These are phyloP conservation scores for Phialophora chinensis DNA, from an alignment of 2,329 filamentous ascomycete species.

Conservation along the genomic window DNA sequence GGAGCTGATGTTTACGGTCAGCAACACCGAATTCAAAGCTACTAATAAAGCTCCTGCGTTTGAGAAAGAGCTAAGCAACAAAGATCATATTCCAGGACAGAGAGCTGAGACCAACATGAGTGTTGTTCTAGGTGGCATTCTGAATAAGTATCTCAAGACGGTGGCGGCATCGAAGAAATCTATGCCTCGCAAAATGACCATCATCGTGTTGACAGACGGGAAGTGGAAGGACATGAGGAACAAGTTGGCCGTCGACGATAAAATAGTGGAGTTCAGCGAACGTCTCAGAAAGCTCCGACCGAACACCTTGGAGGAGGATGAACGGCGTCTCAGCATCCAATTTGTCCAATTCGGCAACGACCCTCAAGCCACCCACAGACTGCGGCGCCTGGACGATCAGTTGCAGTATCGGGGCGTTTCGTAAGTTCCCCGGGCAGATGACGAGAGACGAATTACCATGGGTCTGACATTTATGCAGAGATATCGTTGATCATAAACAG, in stretches of 20 bases:
- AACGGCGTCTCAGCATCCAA: slow-evolving; percentile 40
- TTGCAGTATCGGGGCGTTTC: not conserved
- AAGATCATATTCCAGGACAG: not conserved
- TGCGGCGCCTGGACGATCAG: slow-evolving; percentile 32
- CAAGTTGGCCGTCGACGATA: not conserved
- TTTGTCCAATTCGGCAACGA: slow-evolving; percentile 44
- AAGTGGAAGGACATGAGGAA: slow-evolving; percentile 26
- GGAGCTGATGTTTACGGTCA: slow-evolving; percentile 39
- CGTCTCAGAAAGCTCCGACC: slow-evolving; percentile 16
- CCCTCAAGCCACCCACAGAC: slow-evolving; percentile 28
- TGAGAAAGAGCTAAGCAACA: slow-evolving; percentile 18
- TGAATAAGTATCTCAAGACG: slow-evolving; percentile 25
- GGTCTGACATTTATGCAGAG: not conserved
- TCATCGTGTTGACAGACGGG: slow-evolving; percentile 38
- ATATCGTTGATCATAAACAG: not conserved
- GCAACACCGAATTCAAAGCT: slow-evolving; percentile 12
- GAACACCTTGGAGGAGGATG: slow-evolving; percentile 7
- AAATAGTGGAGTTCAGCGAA: slow-evolving; percentile 20
- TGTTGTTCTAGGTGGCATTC: slow-evolving; percentile 26
- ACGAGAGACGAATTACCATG: not conserved
- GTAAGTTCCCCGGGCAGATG: not conserved
- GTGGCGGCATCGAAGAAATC: slow-evolving; percentile 6
- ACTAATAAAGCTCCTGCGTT: slow-evolving; percentile 13
- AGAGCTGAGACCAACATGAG: slow-evolving; percentile 28
- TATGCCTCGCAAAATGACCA: slow-evolving; percentile 24